Conservation (phyloP, 2,329 filamentous ascomycete genomes). For the Penicillium occitanis region DNA sequence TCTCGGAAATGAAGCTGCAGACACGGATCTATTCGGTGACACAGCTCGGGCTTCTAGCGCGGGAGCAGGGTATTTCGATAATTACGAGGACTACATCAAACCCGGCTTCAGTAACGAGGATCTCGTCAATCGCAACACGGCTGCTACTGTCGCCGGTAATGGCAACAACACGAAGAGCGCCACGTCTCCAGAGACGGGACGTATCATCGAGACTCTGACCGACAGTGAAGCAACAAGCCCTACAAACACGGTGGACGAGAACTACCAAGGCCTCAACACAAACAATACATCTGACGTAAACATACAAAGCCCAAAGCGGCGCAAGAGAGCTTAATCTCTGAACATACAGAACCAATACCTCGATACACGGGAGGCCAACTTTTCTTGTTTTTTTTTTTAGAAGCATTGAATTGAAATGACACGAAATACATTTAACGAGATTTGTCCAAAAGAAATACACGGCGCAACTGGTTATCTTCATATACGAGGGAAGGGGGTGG, state of each 20-base stretch:
- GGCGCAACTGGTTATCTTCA: background rate
- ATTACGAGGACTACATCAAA: slow-evolving; percentile 32
- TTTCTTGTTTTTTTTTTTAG: background rate
- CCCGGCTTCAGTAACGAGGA: slow-evolving; percentile 22
- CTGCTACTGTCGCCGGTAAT: slow-evolving; percentile 12
- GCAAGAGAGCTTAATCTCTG: slow-evolving; percentile 6
- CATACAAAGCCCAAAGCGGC: slow-evolving; percentile 19
- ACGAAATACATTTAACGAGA: background rate
- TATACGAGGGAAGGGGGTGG: background rate
- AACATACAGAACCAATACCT: background rate
- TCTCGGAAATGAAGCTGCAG: slow-evolving; percentile 32
- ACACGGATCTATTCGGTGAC: slow-evolving; percentile 31
- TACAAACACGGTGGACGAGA: slow-evolving; percentile 36
- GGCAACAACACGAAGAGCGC: slow-evolving; percentile 20
- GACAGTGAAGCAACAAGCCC: slow-evolving; percentile 48
- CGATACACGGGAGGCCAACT: background rate
- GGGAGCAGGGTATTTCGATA: slow-evolving; percentile 34
- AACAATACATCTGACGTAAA: background rate
- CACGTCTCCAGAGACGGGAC: slow-evolving; percentile 30
- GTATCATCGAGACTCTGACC: slow-evolving; percentile 45
- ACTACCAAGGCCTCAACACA: slow-evolving; percentile 18
- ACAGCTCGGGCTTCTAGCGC: slow-evolving; percentile 22
- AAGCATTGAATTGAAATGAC: background rate
- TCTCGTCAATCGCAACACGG: slow-evolving; percentile 23
- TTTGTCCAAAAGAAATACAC: background rate